Evolutionary conservation across 2,329 filamentous ascomycete species (phyloP).

Genomic region (Fusarium tricinctum): DNA sequence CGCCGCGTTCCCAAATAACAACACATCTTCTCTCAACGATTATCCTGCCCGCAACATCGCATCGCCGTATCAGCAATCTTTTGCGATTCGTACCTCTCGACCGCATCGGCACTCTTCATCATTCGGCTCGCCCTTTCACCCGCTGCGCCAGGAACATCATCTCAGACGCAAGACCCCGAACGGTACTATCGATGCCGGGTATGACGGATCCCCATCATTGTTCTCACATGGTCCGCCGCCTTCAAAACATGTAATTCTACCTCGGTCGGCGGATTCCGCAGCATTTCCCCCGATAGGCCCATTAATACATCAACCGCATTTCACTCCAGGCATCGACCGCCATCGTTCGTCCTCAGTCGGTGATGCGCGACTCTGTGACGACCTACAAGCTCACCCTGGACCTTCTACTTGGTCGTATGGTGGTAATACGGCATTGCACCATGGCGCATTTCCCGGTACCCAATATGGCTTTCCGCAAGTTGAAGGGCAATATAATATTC

Average conservation of each 20-base stretch:
- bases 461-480: conserved; percentile 27
- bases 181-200: conserved; percentile 91
- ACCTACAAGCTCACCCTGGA: conserved; percentile 26
- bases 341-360: conserved; percentile 30
- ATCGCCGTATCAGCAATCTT: conserved; percentile 47
- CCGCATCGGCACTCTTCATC: conserved; percentile 40
- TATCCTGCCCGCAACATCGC: conserved; percentile 51
- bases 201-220: conserved; percentile 85
- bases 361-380: conserved; percentile 33
- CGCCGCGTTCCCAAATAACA: conserved; percentile 40
- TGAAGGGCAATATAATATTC: conserved; percentile 35
- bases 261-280: conserved; percentile 58
- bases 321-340: conserved; percentile 24
- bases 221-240: conserved; percentile 80
- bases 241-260: conserved; percentile 85
- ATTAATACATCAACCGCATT: conserved; percentile 31
- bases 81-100: conserved; percentile 54
- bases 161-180: conserved; percentile 92
- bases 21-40: conserved; percentile 32
- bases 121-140: conserved; percentile 39
- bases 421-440: conserved; percentile 25
- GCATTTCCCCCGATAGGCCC: conserved; percentile 32
- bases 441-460: conserved; percentile 31
- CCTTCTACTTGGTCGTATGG: conserved; percentile 37
- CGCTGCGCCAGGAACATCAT: conserved; percentile 74